Conservation (phyloP, 441 rosid genomes). For the Populus tomentosa region DNA sequence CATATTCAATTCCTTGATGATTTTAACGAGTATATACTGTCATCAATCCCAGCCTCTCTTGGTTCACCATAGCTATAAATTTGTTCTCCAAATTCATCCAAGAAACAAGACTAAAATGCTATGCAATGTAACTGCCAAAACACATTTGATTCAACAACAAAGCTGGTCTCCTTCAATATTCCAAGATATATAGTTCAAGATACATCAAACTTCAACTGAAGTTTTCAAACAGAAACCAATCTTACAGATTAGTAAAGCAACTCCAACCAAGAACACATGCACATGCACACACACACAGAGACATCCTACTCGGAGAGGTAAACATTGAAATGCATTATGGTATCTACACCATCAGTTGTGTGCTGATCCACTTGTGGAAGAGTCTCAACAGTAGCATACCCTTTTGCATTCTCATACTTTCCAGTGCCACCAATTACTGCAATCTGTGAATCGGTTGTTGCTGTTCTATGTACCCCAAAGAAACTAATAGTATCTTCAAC, state of each 20-base stretch:
- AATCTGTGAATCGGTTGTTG: conserved; percentile 31
- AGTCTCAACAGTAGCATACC: conserved; percentile 34
- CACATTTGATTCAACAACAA: not conserved
- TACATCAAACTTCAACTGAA: not conserved
- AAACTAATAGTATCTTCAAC: conserved; percentile 38
- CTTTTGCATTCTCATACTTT: conserved; percentile 37
- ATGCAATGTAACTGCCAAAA: not conserved
- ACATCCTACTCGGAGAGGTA: conserved; percentile 13
- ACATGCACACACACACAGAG: not conserved
- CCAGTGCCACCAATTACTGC: conserved; percentile 51
- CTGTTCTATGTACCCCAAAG: conserved; percentile 43
- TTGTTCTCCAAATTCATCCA: not conserved
- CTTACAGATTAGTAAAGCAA: not conserved
- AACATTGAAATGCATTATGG: conserved; percentile 29
- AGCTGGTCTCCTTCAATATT: not conserved
- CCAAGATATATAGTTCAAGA: not conserved
- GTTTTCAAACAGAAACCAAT: not conserved
- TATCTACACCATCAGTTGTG: conserved; percentile 37
- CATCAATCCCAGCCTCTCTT: not conserved
- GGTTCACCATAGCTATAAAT: not conserved
- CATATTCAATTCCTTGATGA: too few relatives aligned
- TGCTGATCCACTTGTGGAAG: conserved; percentile 29
- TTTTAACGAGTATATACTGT: not conserved
- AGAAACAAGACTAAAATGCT: not conserved
- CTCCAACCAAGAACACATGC: not conserved